Percentiles rank a stretch among this genome's conserved stretches.
Conservation (phyloP, 257 asterid genomes). For the Solanum bulbocastanum region DNA sequence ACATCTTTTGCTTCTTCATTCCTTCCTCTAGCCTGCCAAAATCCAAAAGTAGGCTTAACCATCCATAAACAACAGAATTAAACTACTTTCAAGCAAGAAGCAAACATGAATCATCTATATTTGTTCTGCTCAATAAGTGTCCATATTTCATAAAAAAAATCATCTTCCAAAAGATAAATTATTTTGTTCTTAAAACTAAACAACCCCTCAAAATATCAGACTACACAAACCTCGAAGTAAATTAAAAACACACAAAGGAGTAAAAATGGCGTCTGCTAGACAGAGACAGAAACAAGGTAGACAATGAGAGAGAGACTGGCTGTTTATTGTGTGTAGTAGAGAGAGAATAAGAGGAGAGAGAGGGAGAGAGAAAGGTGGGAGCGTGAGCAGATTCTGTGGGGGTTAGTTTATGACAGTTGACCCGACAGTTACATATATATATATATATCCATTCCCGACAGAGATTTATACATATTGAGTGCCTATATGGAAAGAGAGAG, state of each 20-base stretch:
- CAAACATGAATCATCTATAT: not conserved
- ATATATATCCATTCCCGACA: conserved; percentile 14
- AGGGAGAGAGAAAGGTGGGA: conserved; percentile 39
- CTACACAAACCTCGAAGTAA: not conserved
- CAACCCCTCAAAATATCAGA: not conserved
- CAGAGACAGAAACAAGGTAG: conserved; percentile 40
- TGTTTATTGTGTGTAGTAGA: not conserved
- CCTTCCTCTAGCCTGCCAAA: conserved; percentile 55
- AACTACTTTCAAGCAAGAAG: not conserved
- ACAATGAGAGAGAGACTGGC: conserved; percentile 17
- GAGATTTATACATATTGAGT: conserved; percentile 2
- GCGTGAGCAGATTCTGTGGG: conserved; percentile 77
- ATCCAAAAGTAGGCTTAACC: conserved; percentile 22
- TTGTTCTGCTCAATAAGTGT: not conserved
- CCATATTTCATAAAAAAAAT: not conserved
- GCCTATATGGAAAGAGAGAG: conserved; percentile 19
- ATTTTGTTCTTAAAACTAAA: not conserved
- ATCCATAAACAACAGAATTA: not conserved
- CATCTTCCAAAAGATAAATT: not conserved
- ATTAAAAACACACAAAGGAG: not conserved
- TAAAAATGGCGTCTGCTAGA: conserved; percentile 33
- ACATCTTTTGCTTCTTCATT: conserved; percentile 35
- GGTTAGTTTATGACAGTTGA: conserved; percentile 82
- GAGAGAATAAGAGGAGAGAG: conserved; percentile 12
- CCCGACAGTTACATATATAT: conserved; percentile 48